Evolutionary conservation across 805 yeast species (phyloP).

Genomic region (Candida glaebosa): DNA sequence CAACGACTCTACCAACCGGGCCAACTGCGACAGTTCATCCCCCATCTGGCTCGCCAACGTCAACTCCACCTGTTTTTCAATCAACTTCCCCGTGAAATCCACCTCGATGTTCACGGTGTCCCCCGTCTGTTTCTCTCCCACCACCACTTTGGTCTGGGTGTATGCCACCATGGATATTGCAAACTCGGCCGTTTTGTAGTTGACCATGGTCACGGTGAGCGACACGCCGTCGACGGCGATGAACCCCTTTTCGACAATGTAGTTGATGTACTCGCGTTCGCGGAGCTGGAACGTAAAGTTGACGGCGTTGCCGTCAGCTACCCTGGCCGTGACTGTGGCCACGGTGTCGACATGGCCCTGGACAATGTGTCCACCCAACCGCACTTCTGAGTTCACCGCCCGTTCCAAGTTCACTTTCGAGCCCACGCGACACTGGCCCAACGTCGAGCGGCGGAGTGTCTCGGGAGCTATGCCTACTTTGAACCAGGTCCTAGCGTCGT

Average conservation of each 20-base stretch:
- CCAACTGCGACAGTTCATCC: constrained; percentile 48
- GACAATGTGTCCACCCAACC: constrained; percentile 96
- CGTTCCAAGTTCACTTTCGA: constrained; percentile 82
- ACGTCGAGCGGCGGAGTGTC: constrained; percentile 75
- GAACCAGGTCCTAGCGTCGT: constrained; percentile 46
- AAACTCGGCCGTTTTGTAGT: constrained; percentile 54
- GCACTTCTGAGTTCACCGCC: constrained; percentile 77
- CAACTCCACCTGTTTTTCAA: constrained; percentile 76
- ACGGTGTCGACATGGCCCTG: constrained; percentile 97
- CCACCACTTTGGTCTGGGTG: constrained; percentile 77
- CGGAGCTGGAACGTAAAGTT: constrained; percentile 70
- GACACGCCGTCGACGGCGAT: constrained; percentile 92
- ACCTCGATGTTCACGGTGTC: constrained; percentile 86
- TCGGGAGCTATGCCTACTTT: constrained; percentile 94
- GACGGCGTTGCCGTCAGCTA: constrained; percentile 71
- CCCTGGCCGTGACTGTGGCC: constrained; percentile 56
- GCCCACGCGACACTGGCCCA: constrained; percentile 59
- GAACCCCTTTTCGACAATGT: constrained; percentile 93
- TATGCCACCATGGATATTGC: constrained; percentile 89
- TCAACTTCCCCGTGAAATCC: constrained; percentile 87
- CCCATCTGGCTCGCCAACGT: constrained; percentile 53
- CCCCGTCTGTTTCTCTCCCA: constrained; percentile 63
- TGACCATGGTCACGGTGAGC: constrained; percentile 79
- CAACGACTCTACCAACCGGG: constrained; percentile 37
- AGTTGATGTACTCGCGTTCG: constrained; percentile 58